phyloP scores from a whole-genome alignment of 495 filamentous ascomycete genomes.

The Penicillium mononematosum region DNA sequence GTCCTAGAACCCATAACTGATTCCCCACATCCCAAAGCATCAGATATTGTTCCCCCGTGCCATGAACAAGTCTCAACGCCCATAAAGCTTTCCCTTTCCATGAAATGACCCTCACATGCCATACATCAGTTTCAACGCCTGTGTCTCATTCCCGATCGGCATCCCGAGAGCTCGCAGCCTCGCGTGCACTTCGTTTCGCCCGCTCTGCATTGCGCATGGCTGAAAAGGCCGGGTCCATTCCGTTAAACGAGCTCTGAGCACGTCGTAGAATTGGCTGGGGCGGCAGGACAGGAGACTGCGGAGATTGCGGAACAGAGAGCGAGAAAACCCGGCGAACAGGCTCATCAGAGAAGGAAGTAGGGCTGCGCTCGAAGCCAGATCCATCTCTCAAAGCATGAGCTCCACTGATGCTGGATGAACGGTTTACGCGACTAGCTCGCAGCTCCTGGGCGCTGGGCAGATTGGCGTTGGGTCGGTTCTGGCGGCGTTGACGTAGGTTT shows the following conservation, averaged over 20 bases:
- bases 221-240: conserved; percentile 4
- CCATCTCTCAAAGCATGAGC: not conserved
- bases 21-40: not conserved
- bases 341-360: not conserved
- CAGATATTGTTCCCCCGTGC: not conserved
- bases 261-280: not conserved
- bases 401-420: not conserved
- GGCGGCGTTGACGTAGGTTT: not conserved
- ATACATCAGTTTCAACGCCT: not conserved
- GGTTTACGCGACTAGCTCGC: not conserved
- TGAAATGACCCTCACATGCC: not conserved
- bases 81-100: not conserved
- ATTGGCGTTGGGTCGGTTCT: not conserved
- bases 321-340: not conserved
- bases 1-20: not conserved
- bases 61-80: not conserved
- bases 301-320: conserved; percentile 5
- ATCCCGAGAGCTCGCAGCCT: not conserved
- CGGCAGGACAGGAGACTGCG: not conserved
- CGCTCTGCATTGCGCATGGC: not conserved
- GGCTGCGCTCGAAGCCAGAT: not conserved
- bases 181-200: not conserved
- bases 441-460: not conserved
- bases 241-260: conserved; percentile 1
- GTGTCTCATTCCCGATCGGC: not conserved